Evolutionary conservation across 192 early-diverging fungal genomes (phyloP).

Genomic region (Gamsiella multidivaricata): DNA sequence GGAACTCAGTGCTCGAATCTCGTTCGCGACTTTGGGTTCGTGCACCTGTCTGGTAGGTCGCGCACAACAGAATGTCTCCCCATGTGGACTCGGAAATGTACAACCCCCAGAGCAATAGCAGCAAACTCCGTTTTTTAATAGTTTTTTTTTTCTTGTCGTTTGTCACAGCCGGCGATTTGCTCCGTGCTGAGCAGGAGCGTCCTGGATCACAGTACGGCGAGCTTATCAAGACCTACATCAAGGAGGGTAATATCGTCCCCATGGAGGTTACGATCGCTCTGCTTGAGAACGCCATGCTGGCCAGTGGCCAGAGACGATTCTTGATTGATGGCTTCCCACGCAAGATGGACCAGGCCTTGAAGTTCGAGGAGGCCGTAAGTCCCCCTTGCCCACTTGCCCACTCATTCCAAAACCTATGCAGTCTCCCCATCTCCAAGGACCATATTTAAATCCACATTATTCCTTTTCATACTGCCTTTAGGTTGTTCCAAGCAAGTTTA

Average conservation of each 20-base stretch:
- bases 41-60: constrained; percentile 89
- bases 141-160: background rate
- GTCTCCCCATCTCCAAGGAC: background rate
- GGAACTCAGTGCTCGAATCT: constrained; percentile 95
- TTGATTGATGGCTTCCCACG: constrained; percentile 98
- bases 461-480: constrained; percentile 8
- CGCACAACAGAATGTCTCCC: no score
- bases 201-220: constrained; percentile 87
- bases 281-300: constrained; percentile 89
- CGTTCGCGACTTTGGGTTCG: constrained; percentile 91
- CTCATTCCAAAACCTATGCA: constrained; percentile 1
- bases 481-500: constrained; percentile 77
- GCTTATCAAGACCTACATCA: constrained; percentile 91
- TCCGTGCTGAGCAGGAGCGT: constrained; percentile 91
- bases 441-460: background rate
- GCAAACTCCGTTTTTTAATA: no score
- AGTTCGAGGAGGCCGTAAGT: constrained; percentile 91
- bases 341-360: constrained; percentile 90
- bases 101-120: no score
- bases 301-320: constrained; percentile 74
- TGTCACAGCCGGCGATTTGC: constrained; percentile 87
- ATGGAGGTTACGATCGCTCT: constrained; percentile 94
- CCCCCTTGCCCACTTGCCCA: background rate
- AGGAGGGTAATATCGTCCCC: constrained; percentile 95
- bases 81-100: no score